Conservation (phyloP, 345 rosid species). For the Cardamine chenopodiifolia region DNA sequence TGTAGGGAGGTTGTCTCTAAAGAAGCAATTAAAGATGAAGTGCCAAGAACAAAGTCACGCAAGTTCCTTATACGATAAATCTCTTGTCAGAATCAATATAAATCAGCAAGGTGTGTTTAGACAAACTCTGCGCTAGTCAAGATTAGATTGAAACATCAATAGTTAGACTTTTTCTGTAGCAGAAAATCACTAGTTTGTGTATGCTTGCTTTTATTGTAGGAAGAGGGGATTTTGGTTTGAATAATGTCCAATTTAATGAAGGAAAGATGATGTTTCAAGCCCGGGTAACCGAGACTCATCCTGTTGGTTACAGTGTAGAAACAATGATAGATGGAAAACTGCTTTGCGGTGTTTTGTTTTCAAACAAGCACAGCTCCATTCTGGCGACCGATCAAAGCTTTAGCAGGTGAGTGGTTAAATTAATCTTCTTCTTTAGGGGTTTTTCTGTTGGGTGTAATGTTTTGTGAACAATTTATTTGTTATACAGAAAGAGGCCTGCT, state of each 20-base stretch:
- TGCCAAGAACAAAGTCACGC: slow-evolving; percentile 77
- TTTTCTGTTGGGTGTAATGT: slow-evolving; percentile 19
- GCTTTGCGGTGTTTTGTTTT: slow-evolving; percentile 80
- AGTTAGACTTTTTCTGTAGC: slow-evolving; percentile 13
- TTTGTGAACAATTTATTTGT: slow-evolving; percentile 8
- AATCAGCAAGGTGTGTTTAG: slow-evolving; percentile 51
- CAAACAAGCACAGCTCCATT: slow-evolving; percentile 58
- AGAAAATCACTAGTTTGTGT: slow-evolving; percentile 16
- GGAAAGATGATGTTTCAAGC: slow-evolving; percentile 89
- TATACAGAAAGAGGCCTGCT: slow-evolving; percentile 42
- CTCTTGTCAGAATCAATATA: slow-evolving; percentile 54
- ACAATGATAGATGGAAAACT: slow-evolving; percentile 85
- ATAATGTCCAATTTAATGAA: slow-evolving; percentile 46
- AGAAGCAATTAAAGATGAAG: slow-evolving; percentile 89
- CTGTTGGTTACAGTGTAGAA: slow-evolving; percentile 79
- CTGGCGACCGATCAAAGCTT: slow-evolving; percentile 31
- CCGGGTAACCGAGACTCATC: slow-evolving; percentile 68
- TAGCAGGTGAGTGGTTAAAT: slow-evolving; percentile 29
- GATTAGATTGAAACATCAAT: not conserved
- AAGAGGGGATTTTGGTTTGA: slow-evolving; percentile 49
- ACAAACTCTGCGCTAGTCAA: slow-evolving; percentile 19
- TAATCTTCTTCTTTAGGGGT: not conserved
- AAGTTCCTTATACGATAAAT: slow-evolving; percentile 52
- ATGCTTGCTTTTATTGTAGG: slow-evolving; percentile 50
- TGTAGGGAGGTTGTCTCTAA: slow-evolving; percentile 74